Conservation (phyloP, 495 filamentous ascomycete species). For the Neurospora sp. region DNA sequence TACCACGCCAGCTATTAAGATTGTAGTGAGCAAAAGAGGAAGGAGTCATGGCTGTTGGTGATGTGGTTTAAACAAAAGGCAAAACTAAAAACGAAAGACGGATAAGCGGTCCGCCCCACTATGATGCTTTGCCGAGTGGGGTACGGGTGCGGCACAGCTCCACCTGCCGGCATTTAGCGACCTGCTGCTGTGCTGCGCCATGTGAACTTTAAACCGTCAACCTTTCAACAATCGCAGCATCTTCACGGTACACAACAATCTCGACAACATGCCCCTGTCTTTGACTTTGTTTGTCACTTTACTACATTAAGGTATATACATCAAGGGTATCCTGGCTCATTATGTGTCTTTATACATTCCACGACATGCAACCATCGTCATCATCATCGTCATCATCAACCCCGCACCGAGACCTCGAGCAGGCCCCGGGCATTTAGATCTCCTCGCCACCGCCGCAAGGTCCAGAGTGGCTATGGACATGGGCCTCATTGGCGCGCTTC, state of each 20-base stretch:
- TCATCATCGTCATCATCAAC: not conserved
- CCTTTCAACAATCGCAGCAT: not conserved
- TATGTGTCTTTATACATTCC: not conserved
- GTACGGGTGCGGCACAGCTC: not conserved
- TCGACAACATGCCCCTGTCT: not conserved
- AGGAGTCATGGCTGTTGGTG: too few species aligned
- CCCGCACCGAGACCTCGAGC: not conserved
- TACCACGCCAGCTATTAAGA: not conserved
- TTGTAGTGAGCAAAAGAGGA: not conserved
- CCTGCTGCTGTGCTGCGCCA: not conserved
- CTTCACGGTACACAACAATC: not conserved
- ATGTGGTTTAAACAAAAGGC: too few species aligned
- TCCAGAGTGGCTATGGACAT: conserved; percentile 1
- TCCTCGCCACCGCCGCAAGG: conserved; percentile 12
- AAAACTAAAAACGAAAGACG: too few species aligned
- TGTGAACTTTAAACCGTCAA: not conserved
- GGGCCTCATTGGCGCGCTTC: not conserved
- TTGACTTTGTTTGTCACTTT: not conserved
- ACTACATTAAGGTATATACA: not conserved
- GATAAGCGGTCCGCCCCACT: not conserved
- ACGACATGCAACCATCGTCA: not conserved
- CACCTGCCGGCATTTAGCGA: not conserved
- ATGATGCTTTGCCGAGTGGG: not conserved
- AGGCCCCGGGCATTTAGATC: not conserved
- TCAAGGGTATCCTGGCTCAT: not conserved